phyloP scores from a whole-genome alignment of 352 stramenopile species.

The Globisporangium cylindrosporum region DNA sequence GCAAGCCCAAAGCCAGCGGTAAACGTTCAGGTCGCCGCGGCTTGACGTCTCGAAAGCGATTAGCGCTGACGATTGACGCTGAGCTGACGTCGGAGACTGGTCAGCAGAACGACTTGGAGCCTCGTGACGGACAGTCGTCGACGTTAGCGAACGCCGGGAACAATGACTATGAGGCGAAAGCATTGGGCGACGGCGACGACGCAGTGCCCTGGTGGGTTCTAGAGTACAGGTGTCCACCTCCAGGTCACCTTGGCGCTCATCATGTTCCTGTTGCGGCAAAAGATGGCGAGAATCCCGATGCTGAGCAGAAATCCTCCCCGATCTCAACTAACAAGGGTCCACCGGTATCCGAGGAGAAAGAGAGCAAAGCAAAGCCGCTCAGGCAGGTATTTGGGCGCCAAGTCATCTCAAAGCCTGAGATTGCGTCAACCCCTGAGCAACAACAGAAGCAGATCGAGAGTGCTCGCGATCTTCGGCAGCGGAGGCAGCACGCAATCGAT shows the following conservation, averaged over 20 bases:
- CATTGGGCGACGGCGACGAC: conserved; percentile 2
- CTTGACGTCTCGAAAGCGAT: conserved; percentile 13
- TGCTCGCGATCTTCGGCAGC: conserved; percentile 5
- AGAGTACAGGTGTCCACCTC: conserved; percentile 54
- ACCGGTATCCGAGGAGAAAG: conserved; percentile 1
- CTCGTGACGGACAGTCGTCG: conserved; percentile 9
- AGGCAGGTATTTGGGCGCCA: neutral
- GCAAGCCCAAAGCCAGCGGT: neutral
- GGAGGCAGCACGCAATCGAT: conserved; percentile 9
- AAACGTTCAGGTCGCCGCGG: conserved; percentile 1
- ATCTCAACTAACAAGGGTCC: neutral
- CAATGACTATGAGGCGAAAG: neutral
- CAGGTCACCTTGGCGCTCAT: conserved; percentile 48
- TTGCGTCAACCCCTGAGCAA: neutral
- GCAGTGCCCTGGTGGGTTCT: conserved; percentile 53
- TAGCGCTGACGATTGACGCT: conserved; percentile 18
- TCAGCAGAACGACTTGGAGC: conserved; percentile 8
- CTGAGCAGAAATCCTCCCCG: neutral
- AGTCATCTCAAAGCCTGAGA: neutral
- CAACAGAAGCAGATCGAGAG: neutral
- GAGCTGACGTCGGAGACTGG: conserved; percentile 16
- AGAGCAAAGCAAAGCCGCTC: neutral
- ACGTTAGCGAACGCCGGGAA: neutral
- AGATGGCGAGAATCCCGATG: conserved; percentile 12
- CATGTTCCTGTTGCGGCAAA: conserved; percentile 33